Percentiles rank a stretch among this genome's conserved stretches.
Evolutionary conservation across 805 yeast species (phyloP).

Genomic region (Saccharomycopsis fermentans): DNA sequence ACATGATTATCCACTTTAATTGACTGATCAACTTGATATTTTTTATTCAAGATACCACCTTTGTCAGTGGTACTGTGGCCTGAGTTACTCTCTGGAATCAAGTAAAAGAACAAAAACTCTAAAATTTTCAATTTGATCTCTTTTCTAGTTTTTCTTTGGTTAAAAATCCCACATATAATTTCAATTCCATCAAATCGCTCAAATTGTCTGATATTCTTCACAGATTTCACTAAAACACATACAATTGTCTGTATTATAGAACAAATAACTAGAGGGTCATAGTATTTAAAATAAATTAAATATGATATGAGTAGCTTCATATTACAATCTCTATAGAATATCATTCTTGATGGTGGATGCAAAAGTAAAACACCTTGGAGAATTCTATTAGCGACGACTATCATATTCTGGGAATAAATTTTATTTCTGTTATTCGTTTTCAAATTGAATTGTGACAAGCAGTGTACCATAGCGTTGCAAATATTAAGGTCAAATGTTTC

Average conservation of each 20-base stretch:
- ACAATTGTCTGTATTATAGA: slow-evolving; percentile 45
- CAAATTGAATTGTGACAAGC: slow-evolving; percentile 21
- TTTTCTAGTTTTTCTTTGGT: slow-evolving; percentile 32
- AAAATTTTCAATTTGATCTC: slow-evolving; percentile 51
- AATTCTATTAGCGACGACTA: slow-evolving; percentile 27
- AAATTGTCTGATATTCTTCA: slow-evolving; percentile 46
- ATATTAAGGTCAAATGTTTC: slow-evolving; percentile 45
- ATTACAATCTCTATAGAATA: slow-evolving; percentile 35
- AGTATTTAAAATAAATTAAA: slow-evolving; percentile 8
- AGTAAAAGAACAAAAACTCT: slow-evolving; percentile 60
- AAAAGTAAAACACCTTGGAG: slow-evolving; percentile 52
- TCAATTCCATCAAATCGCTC: slow-evolving; percentile 49
- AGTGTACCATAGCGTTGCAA: slow-evolving; percentile 27
- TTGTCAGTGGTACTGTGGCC: slow-evolving; percentile 12
- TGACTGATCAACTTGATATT: background rate
- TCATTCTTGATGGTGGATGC: slow-evolving; percentile 44
- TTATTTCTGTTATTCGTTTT: slow-evolving; percentile 14
- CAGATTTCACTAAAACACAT: slow-evolving; percentile 46
- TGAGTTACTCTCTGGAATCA: slow-evolving; percentile 45
- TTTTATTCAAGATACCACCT: background rate
- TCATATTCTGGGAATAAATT: slow-evolving; percentile 18
- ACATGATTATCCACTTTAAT: slow-evolving; percentile 16
- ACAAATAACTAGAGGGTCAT: slow-evolving; percentile 24
- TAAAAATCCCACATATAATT: slow-evolving; percentile 37
- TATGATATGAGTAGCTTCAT: slow-evolving; percentile 24